Base-by-base conservation (phyloP, 2,329 filamentous ascomycete genomes). In the Curvularia eragrostidis region DNA sequence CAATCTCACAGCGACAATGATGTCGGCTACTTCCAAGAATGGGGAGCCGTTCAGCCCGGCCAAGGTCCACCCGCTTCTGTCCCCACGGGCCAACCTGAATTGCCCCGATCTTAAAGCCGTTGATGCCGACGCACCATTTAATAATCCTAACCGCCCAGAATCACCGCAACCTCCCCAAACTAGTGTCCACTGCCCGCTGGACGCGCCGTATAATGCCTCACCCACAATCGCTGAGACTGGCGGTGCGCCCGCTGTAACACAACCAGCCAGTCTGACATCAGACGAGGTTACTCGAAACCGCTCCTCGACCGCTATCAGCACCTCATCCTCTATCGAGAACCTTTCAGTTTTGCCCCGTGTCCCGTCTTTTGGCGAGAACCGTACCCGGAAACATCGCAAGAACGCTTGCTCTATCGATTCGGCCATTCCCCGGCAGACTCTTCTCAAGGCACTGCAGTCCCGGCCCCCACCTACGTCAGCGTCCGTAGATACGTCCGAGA, bases 401-500 rank as follows among this genome's bases (percentile, higher is more conserved):
- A 74, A 74, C 68, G 74, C 76, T n/a, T 71, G 65, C 47, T 89
- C 88, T 10, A 83, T 85, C 72, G 89, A 91, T 68, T 83, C 83
- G 47, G 63, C 63, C 8, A 82, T 93, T 64, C 90, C 91, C 12
- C 87, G 87, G 62, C 91, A 94, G 78, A 94, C 91, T 54, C 87
- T 93, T 70, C 87, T 93, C 81, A 93, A 95, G 79, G 91, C 90
- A 5, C 79, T 94, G 65, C 89, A 89, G 54, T 93, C 90, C 23
- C 77, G 80, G 36, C 76, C 80, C 18, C 79, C 80, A n/a, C 78
- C 80, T 13, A 80, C 83, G 56, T 84, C 84, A 70, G 84, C 82
- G 70, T 84, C 88, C 52, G 84, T 89, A 72, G 82, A 87, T 48
- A 83, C 89, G 21, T 84, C 91, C 78, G 76, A 88, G 51, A 84